Evolutionary conservation across 306 rosid species (phyloP).

Genomic region (Cucurbita pepo): DNA sequence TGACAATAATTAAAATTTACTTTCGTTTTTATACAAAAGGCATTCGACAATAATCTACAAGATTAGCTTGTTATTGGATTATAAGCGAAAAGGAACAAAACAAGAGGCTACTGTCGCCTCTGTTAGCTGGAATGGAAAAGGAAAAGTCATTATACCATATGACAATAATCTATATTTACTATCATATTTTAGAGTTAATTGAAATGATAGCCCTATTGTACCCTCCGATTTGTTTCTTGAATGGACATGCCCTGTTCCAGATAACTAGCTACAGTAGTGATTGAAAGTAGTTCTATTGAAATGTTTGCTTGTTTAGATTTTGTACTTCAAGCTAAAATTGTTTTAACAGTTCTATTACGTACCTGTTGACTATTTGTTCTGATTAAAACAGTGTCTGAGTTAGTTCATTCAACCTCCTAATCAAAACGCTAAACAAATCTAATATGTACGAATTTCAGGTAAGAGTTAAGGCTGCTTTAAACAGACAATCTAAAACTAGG

Average conservation of each 20-base stretch:
- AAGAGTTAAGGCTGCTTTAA: constrained; percentile 84
- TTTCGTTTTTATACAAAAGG: not conserved
- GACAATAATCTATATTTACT: not conserved
- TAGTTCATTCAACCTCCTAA: not conserved
- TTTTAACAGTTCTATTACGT: not conserved
- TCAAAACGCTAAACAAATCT: not conserved
- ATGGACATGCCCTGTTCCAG: not conserved
- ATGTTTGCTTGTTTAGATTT: not conserved
- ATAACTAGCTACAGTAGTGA: not conserved
- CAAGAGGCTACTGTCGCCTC: not conserved
- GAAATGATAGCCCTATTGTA: not conserved
- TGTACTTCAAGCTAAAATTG: not conserved
- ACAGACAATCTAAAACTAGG: constrained; percentile 75
- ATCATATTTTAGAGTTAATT: not conserved
- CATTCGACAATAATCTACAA: not conserved
- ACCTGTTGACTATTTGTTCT: not conserved
- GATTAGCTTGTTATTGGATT: not conserved
- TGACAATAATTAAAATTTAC: not conserved
- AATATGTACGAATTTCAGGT: constrained; percentile 35
- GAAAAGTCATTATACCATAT: not conserved
- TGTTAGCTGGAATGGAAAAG: not conserved
- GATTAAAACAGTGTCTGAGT: not conserved
- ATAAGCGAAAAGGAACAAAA: not conserved
- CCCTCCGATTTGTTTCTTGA: not conserved
- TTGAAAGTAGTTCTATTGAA: not conserved